Evolutionary conservation across 1,139 yeast species (phyloP).

Genomic region (Candida labiduridarum): DNA sequence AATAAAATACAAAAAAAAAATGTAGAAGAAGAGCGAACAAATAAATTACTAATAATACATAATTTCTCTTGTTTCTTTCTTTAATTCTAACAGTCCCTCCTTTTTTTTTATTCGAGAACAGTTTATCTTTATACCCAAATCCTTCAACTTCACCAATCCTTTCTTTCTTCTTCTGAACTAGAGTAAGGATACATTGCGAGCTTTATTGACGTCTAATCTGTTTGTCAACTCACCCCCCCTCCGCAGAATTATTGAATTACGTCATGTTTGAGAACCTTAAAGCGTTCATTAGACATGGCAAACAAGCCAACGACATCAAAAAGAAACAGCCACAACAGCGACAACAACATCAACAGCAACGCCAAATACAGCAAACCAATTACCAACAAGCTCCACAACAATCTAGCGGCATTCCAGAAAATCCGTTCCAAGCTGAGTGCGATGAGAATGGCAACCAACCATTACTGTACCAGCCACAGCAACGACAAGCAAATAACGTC

Average conservation of each 20-base stretch:
- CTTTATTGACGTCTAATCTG: neutral
- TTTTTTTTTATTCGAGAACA: neutral
- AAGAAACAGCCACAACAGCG: slow-evolving; percentile 16
- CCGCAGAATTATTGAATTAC: neutral
- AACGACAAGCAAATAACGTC: slow-evolving; percentile 13
- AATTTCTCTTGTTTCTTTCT: neutral
- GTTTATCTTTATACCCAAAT: neutral
- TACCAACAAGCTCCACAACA: slow-evolving; percentile 1
- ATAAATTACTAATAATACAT: slow-evolving; percentile 2
- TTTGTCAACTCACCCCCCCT: neutral
- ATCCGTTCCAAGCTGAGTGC: neutral
- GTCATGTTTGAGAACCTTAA: slow-evolving; percentile 61
- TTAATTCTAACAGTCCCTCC: neutral
- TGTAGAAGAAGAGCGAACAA: neutral
- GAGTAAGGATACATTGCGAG: neutral
- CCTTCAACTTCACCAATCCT: neutral
- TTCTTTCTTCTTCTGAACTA: neutral
- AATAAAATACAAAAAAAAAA: neutral
- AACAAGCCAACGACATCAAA: slow-evolving; percentile 59
- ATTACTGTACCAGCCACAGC: neutral
- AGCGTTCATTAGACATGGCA: slow-evolving; percentile 84
- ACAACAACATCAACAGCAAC: slow-evolving; percentile 5
- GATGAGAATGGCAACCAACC: neutral
- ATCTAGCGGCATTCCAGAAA: neutral
- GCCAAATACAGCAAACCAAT: slow-evolving; percentile 3